Conservation (phyloP, 1,139 yeast genomes). For the Lodderomyces orthopsilosis region DNA sequence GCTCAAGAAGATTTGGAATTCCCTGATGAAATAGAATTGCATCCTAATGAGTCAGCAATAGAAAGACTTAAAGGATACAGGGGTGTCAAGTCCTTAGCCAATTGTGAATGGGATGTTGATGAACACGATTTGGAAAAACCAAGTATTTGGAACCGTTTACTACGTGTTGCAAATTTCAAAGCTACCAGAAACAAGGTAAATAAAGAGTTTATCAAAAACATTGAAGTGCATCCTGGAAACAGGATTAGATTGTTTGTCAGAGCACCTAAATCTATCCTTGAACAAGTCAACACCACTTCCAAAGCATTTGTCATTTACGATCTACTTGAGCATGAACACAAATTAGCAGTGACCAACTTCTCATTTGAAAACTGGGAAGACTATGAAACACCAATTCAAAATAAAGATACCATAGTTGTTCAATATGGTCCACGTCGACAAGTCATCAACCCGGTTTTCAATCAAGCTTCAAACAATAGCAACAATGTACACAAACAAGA, state of each 20-base stretch:
- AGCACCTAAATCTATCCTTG: conserved; percentile 55
- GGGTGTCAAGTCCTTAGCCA: conserved; percentile 79
- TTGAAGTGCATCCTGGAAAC: conserved; percentile 67
- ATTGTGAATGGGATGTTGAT: conserved; percentile 84
- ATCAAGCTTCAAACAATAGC: conserved; percentile 71
- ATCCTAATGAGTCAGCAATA: conserved; percentile 71
- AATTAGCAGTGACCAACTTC: conserved; percentile 77
- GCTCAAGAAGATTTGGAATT: conserved; percentile 87
- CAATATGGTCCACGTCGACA: conserved; percentile 95
- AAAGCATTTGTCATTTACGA: conserved; percentile 67
- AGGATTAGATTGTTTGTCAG: conserved; percentile 57
- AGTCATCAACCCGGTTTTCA: conserved; percentile 79
- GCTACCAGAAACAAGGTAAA: conserved; percentile 69
- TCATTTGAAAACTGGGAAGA: conserved; percentile 87
- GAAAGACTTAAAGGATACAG: conserved; percentile 76
- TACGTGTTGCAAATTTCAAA: conserved; percentile 73
- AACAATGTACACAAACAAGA: conserved; percentile 88
- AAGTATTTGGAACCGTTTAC: conserved; percentile 68
- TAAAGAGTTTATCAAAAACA: conserved; percentile 59
- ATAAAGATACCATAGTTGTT: conserved; percentile 74
- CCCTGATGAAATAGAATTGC: conserved; percentile 91
- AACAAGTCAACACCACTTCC: conserved; percentile 36
- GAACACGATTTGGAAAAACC: conserved; percentile 80
- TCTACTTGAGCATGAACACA: conserved; percentile 81
- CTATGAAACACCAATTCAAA: conserved; percentile 76